A percentile compares a stretch with the other conserved stretches of the same genome.
phyloP scores from a whole-genome alignment of 129 eudicot species.

The Lactuca saligna region DNA sequence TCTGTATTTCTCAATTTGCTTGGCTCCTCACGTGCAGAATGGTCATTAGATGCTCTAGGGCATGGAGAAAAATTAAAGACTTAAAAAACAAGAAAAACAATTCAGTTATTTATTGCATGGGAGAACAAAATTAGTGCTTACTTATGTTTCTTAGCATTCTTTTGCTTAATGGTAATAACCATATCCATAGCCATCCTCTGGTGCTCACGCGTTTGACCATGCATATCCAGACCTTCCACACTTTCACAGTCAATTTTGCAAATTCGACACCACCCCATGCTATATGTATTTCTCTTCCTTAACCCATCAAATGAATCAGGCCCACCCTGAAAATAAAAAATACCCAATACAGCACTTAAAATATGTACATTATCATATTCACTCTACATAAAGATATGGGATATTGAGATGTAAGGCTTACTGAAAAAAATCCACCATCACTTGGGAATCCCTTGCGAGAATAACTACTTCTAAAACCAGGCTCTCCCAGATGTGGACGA shows the following conservation, averaged over 20 bases:
- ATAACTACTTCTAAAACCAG: slow-evolving; percentile 65
- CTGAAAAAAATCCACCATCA: slow-evolving; percentile 61
- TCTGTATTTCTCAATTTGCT: slow-evolving; percentile 52
- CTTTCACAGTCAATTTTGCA: slow-evolving; percentile 92
- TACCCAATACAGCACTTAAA: slow-evolving; percentile 12
- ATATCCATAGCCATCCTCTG: slow-evolving; percentile 88
- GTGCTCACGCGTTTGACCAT: slow-evolving; percentile 93
- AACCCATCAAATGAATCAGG: slow-evolving; percentile 62
- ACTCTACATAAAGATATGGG: not conserved
- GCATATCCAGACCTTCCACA: slow-evolving; percentile 87
- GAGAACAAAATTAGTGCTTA: slow-evolving; percentile 34
- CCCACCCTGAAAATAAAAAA: slow-evolving; percentile 49
- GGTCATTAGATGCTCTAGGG: slow-evolving; percentile 54
- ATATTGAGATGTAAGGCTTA: slow-evolving; percentile 32
- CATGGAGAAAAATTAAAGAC: not conserved
- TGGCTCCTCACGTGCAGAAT: slow-evolving; percentile 48
- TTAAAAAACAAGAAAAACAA: slow-evolving; percentile 8
- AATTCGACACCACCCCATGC: slow-evolving; percentile 92
- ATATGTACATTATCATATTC: slow-evolving; percentile 16
- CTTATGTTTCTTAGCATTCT: slow-evolving; percentile 70
- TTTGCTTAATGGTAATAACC: slow-evolving; percentile 80
- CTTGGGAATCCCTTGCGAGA: slow-evolving; percentile 48
- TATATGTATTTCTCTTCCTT: slow-evolving; percentile 59
- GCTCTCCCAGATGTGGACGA: slow-evolving; percentile 70
- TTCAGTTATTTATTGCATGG: not conserved